Percentiles rank a stretch among this genome's conserved stretches.
Conservation (phyloP, 2,329 filamentous ascomycete species). For the Pseudocercospora fuligena region DNA sequence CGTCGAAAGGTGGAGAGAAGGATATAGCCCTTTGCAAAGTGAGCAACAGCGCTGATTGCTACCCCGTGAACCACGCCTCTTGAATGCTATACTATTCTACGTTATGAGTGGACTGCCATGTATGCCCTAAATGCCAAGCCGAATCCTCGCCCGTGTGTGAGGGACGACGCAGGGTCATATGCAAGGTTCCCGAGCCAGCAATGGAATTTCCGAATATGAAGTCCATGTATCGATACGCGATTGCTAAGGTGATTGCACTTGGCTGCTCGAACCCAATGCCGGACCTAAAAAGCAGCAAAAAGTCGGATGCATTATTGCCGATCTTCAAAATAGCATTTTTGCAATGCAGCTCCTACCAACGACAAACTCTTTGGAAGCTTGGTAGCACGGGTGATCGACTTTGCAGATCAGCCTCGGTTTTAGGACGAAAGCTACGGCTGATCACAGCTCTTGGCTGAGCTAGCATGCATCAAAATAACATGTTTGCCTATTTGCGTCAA, state of each 20-base stretch:
- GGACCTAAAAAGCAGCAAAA: background rate
- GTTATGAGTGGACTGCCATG: background rate
- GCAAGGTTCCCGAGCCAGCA: background rate
- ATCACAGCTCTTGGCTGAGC: background rate
- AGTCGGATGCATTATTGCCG: background rate
- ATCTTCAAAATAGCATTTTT: background rate
- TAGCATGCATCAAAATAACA: background rate
- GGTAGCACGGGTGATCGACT: background rate
- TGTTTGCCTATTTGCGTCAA: no score
- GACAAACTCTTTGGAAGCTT: background rate
- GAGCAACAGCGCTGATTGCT: slow-evolving; percentile 1
- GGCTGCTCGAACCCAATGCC: background rate
- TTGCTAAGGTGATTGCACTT: no score
- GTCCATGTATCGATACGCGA: no score
- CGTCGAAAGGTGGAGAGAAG: slow-evolving; percentile 49
- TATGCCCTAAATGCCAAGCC: background rate
- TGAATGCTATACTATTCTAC: background rate
- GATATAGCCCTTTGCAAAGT: slow-evolving; percentile 15
- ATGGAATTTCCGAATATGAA: background rate
- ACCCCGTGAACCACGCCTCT: no score
- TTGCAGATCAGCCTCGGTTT: background rate
- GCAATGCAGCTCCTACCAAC: background rate
- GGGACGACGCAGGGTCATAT: background rate
- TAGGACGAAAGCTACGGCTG: background rate
- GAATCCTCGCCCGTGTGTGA: background rate